Evolutionary conservation across 441 rosid genomes (phyloP), one percentile per base, ranked within the genome.

Genomic region (Gossypium laxum): DNA sequence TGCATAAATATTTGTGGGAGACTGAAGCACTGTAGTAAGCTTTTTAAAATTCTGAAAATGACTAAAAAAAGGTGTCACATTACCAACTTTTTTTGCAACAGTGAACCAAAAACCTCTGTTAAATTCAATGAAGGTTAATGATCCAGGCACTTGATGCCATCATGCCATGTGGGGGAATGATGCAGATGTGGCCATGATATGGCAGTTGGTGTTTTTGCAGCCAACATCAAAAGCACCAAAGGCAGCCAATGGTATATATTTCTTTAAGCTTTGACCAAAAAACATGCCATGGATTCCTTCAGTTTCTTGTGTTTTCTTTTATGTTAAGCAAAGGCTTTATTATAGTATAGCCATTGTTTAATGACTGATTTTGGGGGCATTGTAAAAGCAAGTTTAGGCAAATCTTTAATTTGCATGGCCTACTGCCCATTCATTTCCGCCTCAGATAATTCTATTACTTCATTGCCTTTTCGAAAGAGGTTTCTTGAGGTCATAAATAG

Each of bases 401-500:
- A 6, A 67, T 48, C 48, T 69, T 69, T 69, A 15, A 24, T 43
- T 22, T 32, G 67, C 28, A 17, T 71, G 72, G 55, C 65, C 69
- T 34, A 24, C 51, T 45, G 75, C 69, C 50, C 43, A 50, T 17
- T 68, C 76, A 59, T 11, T 18, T 58, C 63, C 75, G 60, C 72
- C 69, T 76, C 72, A 76, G 58, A 58, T 1, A 32, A 32, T 32
- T 32, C 41, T 32, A 1, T 32, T 32, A 32, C 41, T 32, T 32
- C 41, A 24, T 54, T 38, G 15, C 62, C 26, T 45, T 58, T 34
- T 32, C 11, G 11, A 32, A 45, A 60, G 24, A 48, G 38, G 8
- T 41, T 66, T 56, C 48, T 21, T 34, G 15, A 5, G 48, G 11
- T 47, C 45, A 10, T 19, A 10, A 24, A 19, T 21, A 30, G 54